A percentile compares a stretch with the other conserved stretches of the same genome.
These are phyloP conservation scores for Colletotrichum chlorophyti DNA, from an alignment of 2,329 filamentous ascomycete genomes.

Conservation along the genomic window DNA sequence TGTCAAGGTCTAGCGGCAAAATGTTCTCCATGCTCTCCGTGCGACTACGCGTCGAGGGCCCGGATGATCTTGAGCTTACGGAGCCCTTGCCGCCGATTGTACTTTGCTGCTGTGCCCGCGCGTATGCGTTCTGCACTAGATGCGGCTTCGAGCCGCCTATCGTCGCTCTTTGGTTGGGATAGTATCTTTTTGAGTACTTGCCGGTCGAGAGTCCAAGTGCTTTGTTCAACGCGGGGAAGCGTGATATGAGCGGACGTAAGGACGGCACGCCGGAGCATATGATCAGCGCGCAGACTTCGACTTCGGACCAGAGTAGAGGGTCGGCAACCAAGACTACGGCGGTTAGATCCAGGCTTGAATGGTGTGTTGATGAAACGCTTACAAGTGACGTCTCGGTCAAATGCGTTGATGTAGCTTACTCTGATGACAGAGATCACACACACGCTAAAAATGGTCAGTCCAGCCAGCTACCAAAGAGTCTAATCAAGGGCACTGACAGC, in stretches of 20 bases:
- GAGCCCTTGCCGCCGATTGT: slow-evolving; percentile 5
- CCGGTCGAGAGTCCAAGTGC: slow-evolving; percentile 36
- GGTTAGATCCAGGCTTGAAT: not conserved
- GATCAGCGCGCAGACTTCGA: slow-evolving; percentile 39
- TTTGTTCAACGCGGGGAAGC: slow-evolving; percentile 37
- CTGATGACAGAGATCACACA: slow-evolving; percentile 37
- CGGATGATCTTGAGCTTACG: slow-evolving; percentile 14
- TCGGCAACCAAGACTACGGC: slow-evolving; percentile 34
- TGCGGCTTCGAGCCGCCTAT: slow-evolving; percentile 19
- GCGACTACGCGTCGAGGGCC: not conserved
- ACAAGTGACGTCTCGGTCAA: slow-evolving; percentile 36
- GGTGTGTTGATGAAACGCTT: slow-evolving; percentile 1
- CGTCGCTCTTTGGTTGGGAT: slow-evolving; percentile 19
- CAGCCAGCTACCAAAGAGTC: not conserved
- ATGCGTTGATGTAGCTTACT: slow-evolving; percentile 34
- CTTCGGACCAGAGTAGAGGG: slow-evolving; percentile 39
- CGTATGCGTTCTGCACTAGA: slow-evolving; percentile 13
- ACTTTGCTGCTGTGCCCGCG: slow-evolving; percentile 4
- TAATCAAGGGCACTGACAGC: slow-evolving; percentile 25
- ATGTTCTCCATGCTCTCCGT: slow-evolving; percentile 25
- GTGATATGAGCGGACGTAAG: slow-evolving; percentile 36
- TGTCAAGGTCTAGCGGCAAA: slow-evolving; percentile 11
- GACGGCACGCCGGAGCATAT: slow-evolving; percentile 41
- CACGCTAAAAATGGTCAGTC: slow-evolving; percentile 28
- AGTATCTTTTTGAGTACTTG: slow-evolving; percentile 20